Evolutionary conservation across 169 alveolate species (phyloP).

Genomic region (Plasmodium fragile): DNA sequence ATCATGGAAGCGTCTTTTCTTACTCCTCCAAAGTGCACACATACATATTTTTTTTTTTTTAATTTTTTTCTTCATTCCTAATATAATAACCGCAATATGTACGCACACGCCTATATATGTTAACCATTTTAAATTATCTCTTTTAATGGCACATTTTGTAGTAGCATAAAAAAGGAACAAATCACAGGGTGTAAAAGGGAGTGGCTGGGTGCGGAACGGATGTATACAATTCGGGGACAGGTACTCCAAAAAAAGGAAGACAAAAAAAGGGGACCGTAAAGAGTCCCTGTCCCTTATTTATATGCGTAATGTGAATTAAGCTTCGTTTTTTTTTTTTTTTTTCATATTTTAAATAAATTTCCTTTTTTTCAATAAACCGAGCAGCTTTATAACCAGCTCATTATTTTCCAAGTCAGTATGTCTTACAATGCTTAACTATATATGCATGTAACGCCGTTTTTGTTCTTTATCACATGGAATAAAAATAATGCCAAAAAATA

Average conservation of each 20-base stretch:
- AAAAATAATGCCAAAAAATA: neutral
- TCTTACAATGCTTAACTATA: slow-evolving; percentile 10
- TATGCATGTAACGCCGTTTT: neutral
- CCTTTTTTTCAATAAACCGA: neutral
- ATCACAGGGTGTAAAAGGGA: neutral
- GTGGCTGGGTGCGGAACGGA: neutral
- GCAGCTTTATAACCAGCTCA: neutral
- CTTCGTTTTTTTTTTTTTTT: neutral
- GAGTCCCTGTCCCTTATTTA: neutral
- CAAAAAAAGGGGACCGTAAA: neutral
- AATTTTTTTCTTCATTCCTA: slow-evolving; percentile 26
- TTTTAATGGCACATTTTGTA: neutral
- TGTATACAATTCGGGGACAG: neutral
- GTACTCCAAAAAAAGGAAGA: neutral
- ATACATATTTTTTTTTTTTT: neutral
- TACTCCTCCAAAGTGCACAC: neutral
- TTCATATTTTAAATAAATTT: neutral
- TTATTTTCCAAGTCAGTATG: slow-evolving; percentile 12
- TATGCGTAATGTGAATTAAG: neutral
- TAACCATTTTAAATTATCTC: neutral
- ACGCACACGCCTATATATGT: neutral
- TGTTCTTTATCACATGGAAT: slow-evolving; percentile 2
- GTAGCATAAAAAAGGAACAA: neutral
- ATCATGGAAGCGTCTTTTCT: neutral
- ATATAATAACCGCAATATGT: neutral